phyloP scores from a whole-genome alignment of 306 rosid genomes.

The Styphnolobium japonicum region DNA sequence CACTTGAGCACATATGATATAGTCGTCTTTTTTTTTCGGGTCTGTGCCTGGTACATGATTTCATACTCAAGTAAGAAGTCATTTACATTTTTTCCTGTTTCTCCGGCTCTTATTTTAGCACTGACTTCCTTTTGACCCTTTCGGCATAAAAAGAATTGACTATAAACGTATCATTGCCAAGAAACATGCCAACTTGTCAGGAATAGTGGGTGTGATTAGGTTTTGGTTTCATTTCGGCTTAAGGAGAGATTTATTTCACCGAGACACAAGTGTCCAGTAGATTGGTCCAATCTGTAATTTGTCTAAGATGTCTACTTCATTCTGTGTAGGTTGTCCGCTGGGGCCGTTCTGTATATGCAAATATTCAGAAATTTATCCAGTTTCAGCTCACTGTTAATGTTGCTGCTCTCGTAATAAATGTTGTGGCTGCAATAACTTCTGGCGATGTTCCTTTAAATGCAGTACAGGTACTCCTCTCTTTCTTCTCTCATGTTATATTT shows the following conservation, averaged over 20 bases:
- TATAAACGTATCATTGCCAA: conserved; percentile 6
- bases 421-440: conserved; percentile 81
- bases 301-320: conserved; percentile 15
- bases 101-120: neutral
- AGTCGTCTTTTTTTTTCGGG: neutral
- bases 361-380: conserved; percentile 96
- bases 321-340: conserved; percentile 86
- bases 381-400: conserved; percentile 97
- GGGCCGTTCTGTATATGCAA: conserved; percentile 99
- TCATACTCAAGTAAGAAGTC: neutral
- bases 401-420: conserved; percentile 95
- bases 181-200: conserved; percentile 16
- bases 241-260: conserved; percentile 20
- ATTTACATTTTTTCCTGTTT: conserved; percentile 7
- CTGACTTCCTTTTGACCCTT: conserved; percentile 7
- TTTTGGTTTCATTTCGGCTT: conserved; percentile 8
- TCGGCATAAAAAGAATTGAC: neutral
- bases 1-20: conserved; percentile 11
- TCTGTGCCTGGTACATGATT: neutral
- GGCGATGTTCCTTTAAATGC: conserved; percentile 92
- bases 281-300: conserved; percentile 17
- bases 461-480: conserved; percentile 62
- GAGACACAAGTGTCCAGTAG: neutral
- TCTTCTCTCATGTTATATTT: neutral
- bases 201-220: neutral